Evolutionary conservation across 768 basidiomycete species (phyloP), one percentile per base, ranked within the genome.

Genomic region (Lactarius indigo): DNA sequence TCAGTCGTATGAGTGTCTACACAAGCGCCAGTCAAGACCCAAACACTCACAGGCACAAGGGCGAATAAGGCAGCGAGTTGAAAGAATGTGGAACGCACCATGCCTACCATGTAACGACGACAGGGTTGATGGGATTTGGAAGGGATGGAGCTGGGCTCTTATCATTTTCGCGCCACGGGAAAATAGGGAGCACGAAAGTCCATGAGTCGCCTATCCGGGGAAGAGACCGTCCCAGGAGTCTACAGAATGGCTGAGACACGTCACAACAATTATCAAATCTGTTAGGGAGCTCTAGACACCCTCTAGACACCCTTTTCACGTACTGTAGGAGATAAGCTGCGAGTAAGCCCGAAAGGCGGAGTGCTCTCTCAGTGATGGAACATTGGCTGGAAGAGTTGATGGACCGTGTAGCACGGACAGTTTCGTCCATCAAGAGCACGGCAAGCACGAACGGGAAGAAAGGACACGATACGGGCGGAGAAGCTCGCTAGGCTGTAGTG

Each of bases 41-140:
- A n/a, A 18, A 52, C 13, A 31, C 65, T 57, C 57, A 66, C 65
- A n/a, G 61, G 15, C 20, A 59, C 37, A 1, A 33, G 17, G 33
- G 39, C 7, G 18, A 63, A 50, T 23, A 66, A 17, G 13, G 23
- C n/a, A 12, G 35, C 39, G 17, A 66, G 26, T 33, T 17, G 31
- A 63, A 67, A 37, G 61, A 54, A 39, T 54, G 47, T 54, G 57
- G 56, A 17, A 20, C 57, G 61, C 57, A 59, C 59, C 61, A 57
- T 59, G 30, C 50, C 30, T 61, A 50, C 61, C 57, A 59, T 33
- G 65, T 63, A n/a, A 50, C 55, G 65, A 59, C 23, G 60, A 57
- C 35, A 44, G 62, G 17, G 37, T n/a, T 50, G 28, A 42, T 28
- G 44, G 50, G 5, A 20, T 44, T 37, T 26, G 56, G 20, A 39